Conservation (phyloP, 1,139 yeast species). For the Lodderomyces pseudojiufengensis region DNA sequence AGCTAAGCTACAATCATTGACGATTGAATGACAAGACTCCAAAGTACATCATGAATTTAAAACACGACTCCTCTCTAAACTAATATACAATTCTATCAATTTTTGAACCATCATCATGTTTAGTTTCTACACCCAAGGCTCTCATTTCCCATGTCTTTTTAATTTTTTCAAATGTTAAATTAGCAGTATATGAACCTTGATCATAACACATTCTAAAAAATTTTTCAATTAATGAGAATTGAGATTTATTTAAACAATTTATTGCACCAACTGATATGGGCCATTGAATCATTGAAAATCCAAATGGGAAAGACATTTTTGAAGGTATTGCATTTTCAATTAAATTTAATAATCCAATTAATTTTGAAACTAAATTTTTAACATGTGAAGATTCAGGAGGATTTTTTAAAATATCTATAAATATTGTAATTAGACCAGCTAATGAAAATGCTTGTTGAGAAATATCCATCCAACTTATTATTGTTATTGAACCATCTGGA, state of each 20-base stretch:
- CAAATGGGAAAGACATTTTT: slow-evolving; percentile 17
- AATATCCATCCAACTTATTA: slow-evolving; percentile 32
- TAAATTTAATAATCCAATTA: slow-evolving; percentile 22
- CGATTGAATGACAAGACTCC: neutral
- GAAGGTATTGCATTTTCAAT: slow-evolving; percentile 5
- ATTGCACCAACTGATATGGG: slow-evolving; percentile 56
- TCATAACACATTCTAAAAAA: slow-evolving; percentile 37
- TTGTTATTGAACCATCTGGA: slow-evolving; percentile 5
- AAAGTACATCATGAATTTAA: neutral
- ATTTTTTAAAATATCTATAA: slow-evolving; percentile 24
- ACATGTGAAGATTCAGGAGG: slow-evolving; percentile 33
- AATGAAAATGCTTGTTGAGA: slow-evolving; percentile 30
- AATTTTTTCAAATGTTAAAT: slow-evolving; percentile 35
- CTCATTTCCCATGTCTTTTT: slow-evolving; percentile 33
- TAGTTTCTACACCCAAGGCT: slow-evolving; percentile 22
- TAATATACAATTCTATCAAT: slow-evolving; percentile 24
- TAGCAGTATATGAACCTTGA: slow-evolving; percentile 49
- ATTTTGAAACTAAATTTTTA: slow-evolving; percentile 22
- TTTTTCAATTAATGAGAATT: slow-evolving; percentile 37
- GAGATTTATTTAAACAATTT: slow-evolving; percentile 41
- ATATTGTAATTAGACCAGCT: slow-evolving; percentile 26
- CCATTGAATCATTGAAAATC: slow-evolving; percentile 48
- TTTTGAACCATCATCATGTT: slow-evolving; percentile 23
- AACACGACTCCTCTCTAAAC: neutral
- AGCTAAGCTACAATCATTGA: too few species aligned